Evolutionary conservation across 306 rosid species (phyloP), one percentile per base, ranked within the genome.

Genomic region (Dalbergia oliveri): DNA sequence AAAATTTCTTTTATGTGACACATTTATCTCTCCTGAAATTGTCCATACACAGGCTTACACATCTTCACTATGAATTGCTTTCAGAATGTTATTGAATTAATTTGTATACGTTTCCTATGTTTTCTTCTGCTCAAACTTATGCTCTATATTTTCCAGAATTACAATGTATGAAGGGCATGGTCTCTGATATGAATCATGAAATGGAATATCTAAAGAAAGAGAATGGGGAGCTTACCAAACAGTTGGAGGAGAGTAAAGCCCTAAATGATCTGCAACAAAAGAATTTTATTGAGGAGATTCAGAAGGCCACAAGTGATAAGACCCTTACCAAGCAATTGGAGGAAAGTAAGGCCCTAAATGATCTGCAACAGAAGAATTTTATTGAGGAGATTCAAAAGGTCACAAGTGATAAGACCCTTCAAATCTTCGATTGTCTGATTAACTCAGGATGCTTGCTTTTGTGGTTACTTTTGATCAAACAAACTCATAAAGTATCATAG

Each of bases 381-480:
- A 62, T 37, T 53, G 75, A 78, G 71, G 88, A 82, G 81, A 85
- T 81, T 44, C 75, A 69, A 73, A 78, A 73, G 76, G 88, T 82
- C 9, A 14, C 35, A 39, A 71, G 19, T 18, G n/a, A 35, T 67
- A 39, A 50, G 76, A 15, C 31, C 68, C 73, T 44, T 69, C 39
- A 51, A 37, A 26, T 26, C 31, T 26, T 26, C 31, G 31, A 64
- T 23, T 61, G 56, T 16, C 34, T 15, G 51, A 59, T 11, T 76
- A 16, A 64, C 26, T 8, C 34, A 14, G 9, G 51, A 51, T 51
- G 45, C 31, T 23, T 51, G 45, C 31, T 23, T 72, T 7, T 5
- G 6, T 72, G 34, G 41, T 62, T 43, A 19, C 13, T 26, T 15
- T 1, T 66, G 73, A 66, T 58, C 35, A 12, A 51, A 62, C 26